Evolutionary conservation across 129 eudicot genomes (phyloP).

Genomic region (Lactuca saligna): DNA sequence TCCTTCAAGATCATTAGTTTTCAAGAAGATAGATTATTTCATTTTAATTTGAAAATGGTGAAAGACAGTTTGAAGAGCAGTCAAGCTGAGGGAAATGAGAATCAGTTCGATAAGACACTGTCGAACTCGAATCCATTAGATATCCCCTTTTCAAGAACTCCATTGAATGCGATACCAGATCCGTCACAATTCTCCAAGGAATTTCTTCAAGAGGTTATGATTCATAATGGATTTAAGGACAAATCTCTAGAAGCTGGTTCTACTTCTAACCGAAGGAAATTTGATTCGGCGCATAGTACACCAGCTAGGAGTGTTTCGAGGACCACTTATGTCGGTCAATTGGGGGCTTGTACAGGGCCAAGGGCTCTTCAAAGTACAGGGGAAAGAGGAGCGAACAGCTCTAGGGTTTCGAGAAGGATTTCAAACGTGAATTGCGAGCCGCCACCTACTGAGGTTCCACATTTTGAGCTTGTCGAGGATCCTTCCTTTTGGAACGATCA

Average conservation of each 20-base stretch:
- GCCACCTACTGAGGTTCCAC: slow-evolving; percentile 40
- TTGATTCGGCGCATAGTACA: slow-evolving; percentile 56
- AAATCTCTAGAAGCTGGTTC: slow-evolving; percentile 25
- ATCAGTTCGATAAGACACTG: slow-evolving; percentile 28
- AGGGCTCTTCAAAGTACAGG: slow-evolving; percentile 39
- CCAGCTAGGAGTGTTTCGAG: slow-evolving; percentile 52
- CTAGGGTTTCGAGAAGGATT: slow-evolving; percentile 56
- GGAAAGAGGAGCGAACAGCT: slow-evolving; percentile 43
- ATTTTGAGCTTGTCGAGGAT: slow-evolving; percentile 70
- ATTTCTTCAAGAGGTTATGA: slow-evolving; percentile 22
- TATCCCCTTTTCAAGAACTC: slow-evolving; percentile 40
- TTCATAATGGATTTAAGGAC: slow-evolving; percentile 29
- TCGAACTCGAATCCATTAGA: slow-evolving; percentile 13
- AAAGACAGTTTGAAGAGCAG: slow-evolving; percentile 24
- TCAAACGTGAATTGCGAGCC: slow-evolving; percentile 34
- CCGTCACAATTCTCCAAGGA: slow-evolving; percentile 54
- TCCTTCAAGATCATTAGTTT: background rate
- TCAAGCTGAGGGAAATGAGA: slow-evolving; percentile 37
- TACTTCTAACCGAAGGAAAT: slow-evolving; percentile 18
- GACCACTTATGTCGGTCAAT: slow-evolving; percentile 34
- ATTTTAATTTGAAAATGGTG: slow-evolving; percentile 26
- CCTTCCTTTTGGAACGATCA: slow-evolving; percentile 83
- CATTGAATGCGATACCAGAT: slow-evolving; percentile 64
- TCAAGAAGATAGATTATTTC: background rate
- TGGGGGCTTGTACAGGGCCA: slow-evolving; percentile 39